Percentiles rank a stretch among this genome's conserved stretches.
These are phyloP conservation scores for Peronospora farinosa DNA, from an alignment of 352 stramenopile species.

Conservation along the genomic window DNA sequence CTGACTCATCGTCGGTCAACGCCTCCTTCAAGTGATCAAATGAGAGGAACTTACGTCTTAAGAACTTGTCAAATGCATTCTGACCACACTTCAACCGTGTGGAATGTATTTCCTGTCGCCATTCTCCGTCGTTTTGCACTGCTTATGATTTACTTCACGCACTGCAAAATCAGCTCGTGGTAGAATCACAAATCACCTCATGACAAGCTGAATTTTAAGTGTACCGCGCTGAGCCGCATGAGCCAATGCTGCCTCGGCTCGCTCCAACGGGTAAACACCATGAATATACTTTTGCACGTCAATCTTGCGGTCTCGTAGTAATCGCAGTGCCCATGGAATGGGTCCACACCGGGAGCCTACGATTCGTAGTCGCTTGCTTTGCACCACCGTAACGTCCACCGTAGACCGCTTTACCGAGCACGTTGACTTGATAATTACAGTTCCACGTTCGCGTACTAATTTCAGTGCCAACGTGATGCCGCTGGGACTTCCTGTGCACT, in stretches of 20 bases:
- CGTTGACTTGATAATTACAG: constrained; percentile 51
- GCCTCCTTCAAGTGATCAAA: neutral
- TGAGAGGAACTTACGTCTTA: constrained; percentile 9
- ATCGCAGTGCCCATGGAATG: constrained; percentile 45
- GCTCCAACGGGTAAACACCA: constrained; percentile 53
- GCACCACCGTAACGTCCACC: constrained; percentile 23
- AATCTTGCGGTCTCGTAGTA: constrained; percentile 43
- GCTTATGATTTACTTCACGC: constrained; percentile 8
- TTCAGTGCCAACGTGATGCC: constrained; percentile 38
- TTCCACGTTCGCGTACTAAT: constrained; percentile 33
- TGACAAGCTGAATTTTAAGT: constrained; percentile 61
- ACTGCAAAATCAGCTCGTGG: constrained; percentile 8
- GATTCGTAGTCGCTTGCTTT: constrained; percentile 44
- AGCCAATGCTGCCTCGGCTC: constrained; percentile 36
- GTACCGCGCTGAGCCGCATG: constrained; percentile 42
- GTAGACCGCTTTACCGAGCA: constrained; percentile 32
- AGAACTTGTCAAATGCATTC: constrained; percentile 27
- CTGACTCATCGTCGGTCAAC: constrained; percentile 18
- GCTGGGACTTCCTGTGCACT: constrained; percentile 49
- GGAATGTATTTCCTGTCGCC: constrained; percentile 9
- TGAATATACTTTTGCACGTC: constrained; percentile 65
- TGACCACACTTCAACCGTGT: constrained; percentile 25
- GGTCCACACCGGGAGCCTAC: constrained; percentile 64
- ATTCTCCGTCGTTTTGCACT: constrained; percentile 9
- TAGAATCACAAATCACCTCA: constrained; percentile 21